phyloP scores from a whole-genome alignment of 148 eudicot species.

The Chenopodium berlandieri region DNA sequence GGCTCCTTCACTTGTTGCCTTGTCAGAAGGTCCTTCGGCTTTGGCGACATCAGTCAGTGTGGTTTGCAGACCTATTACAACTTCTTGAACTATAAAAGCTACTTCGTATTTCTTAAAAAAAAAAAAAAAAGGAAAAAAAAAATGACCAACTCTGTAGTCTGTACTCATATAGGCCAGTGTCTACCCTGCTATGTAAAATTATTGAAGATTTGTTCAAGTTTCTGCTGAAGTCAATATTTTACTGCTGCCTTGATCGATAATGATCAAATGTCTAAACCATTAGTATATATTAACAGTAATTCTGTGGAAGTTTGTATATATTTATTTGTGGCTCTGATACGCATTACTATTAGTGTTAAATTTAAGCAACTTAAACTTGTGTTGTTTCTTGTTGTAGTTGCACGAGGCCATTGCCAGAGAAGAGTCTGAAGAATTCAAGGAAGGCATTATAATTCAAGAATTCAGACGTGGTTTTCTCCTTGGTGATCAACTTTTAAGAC shows the following conservation, averaged over 20 bases:
- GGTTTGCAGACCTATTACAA: background rate
- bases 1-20: background rate
- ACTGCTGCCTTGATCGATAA: background rate
- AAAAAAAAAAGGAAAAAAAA: background rate
- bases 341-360: background rate
- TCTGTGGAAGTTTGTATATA: background rate
- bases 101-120: background rate
- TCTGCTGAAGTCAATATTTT: no score
- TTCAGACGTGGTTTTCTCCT: conserved; percentile 77
- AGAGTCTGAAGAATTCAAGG: conserved; percentile 72
- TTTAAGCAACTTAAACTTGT: background rate
- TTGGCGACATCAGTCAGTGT: background rate
- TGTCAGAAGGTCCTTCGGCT: background rate
- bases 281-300: background rate
- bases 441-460: conserved; percentile 77
- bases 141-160: no score
- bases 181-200: no score
- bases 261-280: background rate
- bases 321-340: background rate
- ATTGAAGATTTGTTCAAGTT: no score
- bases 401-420: conserved; percentile 94
- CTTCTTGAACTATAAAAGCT: background rate
- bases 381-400: conserved; percentile 40
- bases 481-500: conserved; percentile 74
- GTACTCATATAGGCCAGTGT: no score